Percentiles rank a stretch among this genome's conserved stretches.
Conservation (phyloP, 345 rosid genomes). For the Ceriops decandra region DNA sequence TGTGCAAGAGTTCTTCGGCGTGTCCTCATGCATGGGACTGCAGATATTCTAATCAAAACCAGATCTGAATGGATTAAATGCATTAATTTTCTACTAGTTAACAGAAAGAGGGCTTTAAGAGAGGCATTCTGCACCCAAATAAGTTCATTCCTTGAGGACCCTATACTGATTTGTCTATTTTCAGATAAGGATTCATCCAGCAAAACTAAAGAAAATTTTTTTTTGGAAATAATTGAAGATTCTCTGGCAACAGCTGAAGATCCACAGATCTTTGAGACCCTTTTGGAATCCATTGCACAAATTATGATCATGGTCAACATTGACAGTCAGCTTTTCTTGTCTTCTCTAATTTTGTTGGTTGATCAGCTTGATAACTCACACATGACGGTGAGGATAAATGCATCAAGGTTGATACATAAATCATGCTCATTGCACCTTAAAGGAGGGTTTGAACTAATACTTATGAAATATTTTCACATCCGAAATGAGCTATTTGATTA, state of each 20-base stretch:
- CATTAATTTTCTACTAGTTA: conserved; percentile 56
- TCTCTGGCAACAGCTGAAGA: conserved; percentile 58
- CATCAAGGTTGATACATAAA: conserved; percentile 65
- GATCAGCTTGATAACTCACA: conserved; percentile 82
- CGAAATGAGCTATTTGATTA: conserved; percentile 60
- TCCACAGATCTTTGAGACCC: conserved; percentile 65
- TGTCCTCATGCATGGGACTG: conserved; percentile 58
- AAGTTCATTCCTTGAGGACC: conserved; percentile 51
- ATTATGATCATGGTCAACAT: conserved; percentile 70
- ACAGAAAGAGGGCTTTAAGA: conserved; percentile 64
- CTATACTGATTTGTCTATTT: conserved; percentile 53
- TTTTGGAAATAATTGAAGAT: conserved; percentile 55
- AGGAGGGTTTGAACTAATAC: conserved; percentile 64
- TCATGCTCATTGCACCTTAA: conserved; percentile 68
- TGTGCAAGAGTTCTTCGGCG: conserved; percentile 63
- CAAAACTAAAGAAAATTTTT: conserved; percentile 47
- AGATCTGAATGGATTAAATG: conserved; percentile 68
- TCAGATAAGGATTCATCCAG: conserved; percentile 30
- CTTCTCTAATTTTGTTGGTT: conserved; percentile 65
- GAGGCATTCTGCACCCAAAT: conserved; percentile 84
- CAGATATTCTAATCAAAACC: conserved; percentile 43
- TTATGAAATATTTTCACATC: conserved; percentile 55
- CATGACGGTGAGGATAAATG: conserved; percentile 59
- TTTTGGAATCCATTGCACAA: conserved; percentile 69
- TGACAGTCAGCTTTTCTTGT: conserved; percentile 57